Evolutionary conservation across 768 basidiomycete species (phyloP), one percentile per base, ranked within the genome.

Genomic region (Sporobolomyces roseus): DNA sequence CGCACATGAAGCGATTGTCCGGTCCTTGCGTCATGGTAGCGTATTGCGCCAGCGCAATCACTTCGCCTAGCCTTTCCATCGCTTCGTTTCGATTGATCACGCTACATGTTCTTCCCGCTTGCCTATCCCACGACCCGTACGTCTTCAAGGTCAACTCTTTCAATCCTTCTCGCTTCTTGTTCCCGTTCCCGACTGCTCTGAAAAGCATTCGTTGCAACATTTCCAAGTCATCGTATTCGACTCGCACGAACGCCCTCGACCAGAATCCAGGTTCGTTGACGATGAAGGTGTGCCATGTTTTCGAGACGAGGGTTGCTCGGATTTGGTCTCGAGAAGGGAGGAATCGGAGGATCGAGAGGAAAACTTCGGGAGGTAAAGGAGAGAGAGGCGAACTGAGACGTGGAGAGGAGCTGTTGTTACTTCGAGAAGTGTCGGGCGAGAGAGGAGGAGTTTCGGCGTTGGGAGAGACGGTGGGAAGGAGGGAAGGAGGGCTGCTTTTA

Each of bases 361-460:
- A 72, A 50, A 68, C 62, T 27, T 72, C 71, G 59, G 54, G 4
- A 1, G 71, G 66, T 5, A 72, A 49, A 9, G 66, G 66, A 19
- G 70, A 53, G 0, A 68, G 54, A 0, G 70, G 66, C n/a, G 61
- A 61, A 3, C 61, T n/a, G 1, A 43, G 30, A n/a, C 35, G 30
- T 0, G 70, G 61, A 23, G 65, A 69, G 4, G 0, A 2, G 55
- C 36, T 53, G 38, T 58, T 38, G 14, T 21, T 32, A 16, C 51
- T 36, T 21, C 45, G 23, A 9, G 29, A 12, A 4, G 32, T 27
- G 53, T 56, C 63, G 17, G 69, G 64, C 2, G 64, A 65, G 10
- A 21, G n/a, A 5, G 70, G 65, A 23, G 65, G 65, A 1, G 70
- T 41, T 25, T 54, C 65, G 58, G 45, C 43, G 30, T 12, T 23